A percentile compares a stretch with the other conserved stretches of the same genome.
These are phyloP conservation scores for Arthrobotrys conoides DNA, from an alignment of 2,329 filamentous ascomycete genomes.

Conservation along the genomic window DNA sequence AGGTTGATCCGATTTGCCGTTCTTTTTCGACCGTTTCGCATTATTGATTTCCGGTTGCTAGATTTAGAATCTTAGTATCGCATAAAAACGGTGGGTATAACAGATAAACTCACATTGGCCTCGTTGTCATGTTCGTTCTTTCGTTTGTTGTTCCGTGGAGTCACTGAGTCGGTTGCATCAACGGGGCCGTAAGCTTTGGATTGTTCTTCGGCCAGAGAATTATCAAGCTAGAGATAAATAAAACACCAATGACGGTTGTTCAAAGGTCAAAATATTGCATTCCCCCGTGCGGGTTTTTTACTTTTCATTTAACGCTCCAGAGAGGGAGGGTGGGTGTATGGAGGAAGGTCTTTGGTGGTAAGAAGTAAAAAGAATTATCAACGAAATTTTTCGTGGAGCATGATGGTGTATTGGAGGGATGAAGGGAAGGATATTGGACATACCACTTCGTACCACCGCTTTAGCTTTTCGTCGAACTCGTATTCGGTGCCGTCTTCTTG, in stretches of 20 bases:
- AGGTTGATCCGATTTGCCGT: slow-evolving; percentile 62
- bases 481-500: slow-evolving; percentile 87
- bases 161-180: slow-evolving; percentile 70
- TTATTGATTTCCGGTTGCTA: slow-evolving; percentile 67
- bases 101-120: slow-evolving; percentile 67
- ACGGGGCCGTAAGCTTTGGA: slow-evolving; percentile 75
- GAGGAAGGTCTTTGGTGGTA: slow-evolving; percentile 35
- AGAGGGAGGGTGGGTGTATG: slow-evolving; percentile 2
- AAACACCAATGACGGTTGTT: slow-evolving; percentile 38
- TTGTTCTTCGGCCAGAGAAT: slow-evolving; percentile 74
- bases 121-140: slow-evolving; percentile 66
- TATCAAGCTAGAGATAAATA: slow-evolving; percentile 71
- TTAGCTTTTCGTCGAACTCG: slow-evolving; percentile 80
- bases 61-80: slow-evolving; percentile 9
- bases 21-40: slow-evolving; percentile 67
- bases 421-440: slow-evolving; percentile 61
- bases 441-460: slow-evolving; percentile 81
- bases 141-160: slow-evolving; percentile 71
- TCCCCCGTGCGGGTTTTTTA: slow-evolving; percentile 33
- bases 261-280: slow-evolving; percentile 52
- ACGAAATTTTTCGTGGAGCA: slow-evolving; percentile 58
- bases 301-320: slow-evolving; percentile 24
- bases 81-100: slow-evolving; percentile 39
- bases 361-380: slow-evolving; percentile 42
- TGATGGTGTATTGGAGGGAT: slow-evolving; percentile 4